These are phyloP conservation scores for Monosporozyma siamensis DNA, from an alignment of 805 yeast genomes.

Conservation along the genomic window DNA sequence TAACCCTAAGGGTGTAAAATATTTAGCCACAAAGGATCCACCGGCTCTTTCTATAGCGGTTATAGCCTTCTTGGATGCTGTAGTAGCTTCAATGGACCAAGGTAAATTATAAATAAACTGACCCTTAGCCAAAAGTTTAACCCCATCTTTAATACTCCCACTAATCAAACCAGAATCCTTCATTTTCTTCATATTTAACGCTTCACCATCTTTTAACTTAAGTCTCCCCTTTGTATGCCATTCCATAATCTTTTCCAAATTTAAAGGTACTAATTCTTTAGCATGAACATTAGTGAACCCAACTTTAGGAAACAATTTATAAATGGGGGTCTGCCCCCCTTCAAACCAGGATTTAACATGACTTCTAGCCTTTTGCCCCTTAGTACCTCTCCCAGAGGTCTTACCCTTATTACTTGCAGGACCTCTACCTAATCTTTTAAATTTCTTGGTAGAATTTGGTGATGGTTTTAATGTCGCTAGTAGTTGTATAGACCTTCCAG, in stretches of 20 bases:
- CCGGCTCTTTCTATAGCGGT: constrained; percentile 62
- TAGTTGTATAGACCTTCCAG: constrained; percentile 14
- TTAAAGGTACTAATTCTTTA: constrained; percentile 45
- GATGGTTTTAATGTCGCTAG: constrained; percentile 51
- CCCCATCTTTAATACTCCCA: constrained; percentile 69
- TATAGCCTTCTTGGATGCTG: constrained; percentile 70
- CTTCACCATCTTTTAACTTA: constrained; percentile 46
- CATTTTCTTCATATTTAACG: constrained; percentile 68
- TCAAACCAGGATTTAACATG: constrained; percentile 89
- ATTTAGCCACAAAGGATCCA: constrained; percentile 64
- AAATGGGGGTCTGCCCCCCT: constrained; percentile 97
- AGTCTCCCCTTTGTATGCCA: constrained; percentile 64
- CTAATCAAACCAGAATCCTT: constrained; percentile 62
- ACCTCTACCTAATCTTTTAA: constrained; percentile 88
- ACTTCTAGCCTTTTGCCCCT: constrained; percentile 96
- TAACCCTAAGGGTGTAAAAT: constrained; percentile 56
- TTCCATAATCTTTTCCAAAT: constrained; percentile 58
- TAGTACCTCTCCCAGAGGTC: constrained; percentile 94
- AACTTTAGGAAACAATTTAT: constrained; percentile 73
- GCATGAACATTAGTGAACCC: constrained; percentile 70
- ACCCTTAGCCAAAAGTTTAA: constrained; percentile 69
- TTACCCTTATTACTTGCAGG: constrained; percentile 89
- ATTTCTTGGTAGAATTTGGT: constrained; percentile 47
- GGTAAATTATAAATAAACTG: constrained; percentile 44
- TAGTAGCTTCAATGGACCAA: constrained; percentile 69